Conservation (phyloP, 768 basidiomycete species). For the Nevesoporus exiguus region DNA sequence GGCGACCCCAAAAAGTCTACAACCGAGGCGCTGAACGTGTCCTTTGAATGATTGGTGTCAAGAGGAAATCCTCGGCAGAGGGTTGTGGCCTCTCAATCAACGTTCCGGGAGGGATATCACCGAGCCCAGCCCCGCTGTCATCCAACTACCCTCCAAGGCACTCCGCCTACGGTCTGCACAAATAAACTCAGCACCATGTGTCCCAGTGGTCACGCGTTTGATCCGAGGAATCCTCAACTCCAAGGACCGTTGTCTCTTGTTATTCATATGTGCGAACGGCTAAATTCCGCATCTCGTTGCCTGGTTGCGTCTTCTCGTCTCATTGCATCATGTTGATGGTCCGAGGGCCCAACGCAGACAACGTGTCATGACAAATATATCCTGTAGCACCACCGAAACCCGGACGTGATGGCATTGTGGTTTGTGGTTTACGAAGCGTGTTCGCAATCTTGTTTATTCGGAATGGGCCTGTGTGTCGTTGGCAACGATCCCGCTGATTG, state of each 20-base stretch:
- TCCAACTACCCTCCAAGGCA: not conserved
- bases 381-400: not conserved
- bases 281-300: not conserved
- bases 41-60: not conserved
- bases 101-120: not conserved
- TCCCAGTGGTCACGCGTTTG: not conserved
- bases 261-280: constrained; percentile 2
- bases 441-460: not conserved
- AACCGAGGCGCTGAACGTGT: not conserved
- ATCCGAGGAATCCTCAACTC: constrained; percentile 16
- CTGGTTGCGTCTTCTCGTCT: constrained; percentile 2
- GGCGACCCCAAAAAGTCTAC: not conserved
- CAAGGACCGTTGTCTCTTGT: not conserved
- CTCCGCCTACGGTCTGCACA: not conserved
- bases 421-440: not conserved
- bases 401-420: not conserved
- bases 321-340: constrained; percentile 4
- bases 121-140: constrained; percentile 2
- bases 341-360: constrained; percentile 6
- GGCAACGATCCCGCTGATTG: not conserved
- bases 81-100: not conserved
- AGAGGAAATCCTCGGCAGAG: not conserved
- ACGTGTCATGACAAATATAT: constrained; percentile 2
- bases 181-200: not conserved
- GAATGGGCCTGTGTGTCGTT: not conserved